Percentiles rank a stretch among this genome's conserved stretches.
These are phyloP conservation scores for Paspalum vaginatum DNA, from an alignment of 176 grass and related monocot genomes.

Conservation along the genomic window DNA sequence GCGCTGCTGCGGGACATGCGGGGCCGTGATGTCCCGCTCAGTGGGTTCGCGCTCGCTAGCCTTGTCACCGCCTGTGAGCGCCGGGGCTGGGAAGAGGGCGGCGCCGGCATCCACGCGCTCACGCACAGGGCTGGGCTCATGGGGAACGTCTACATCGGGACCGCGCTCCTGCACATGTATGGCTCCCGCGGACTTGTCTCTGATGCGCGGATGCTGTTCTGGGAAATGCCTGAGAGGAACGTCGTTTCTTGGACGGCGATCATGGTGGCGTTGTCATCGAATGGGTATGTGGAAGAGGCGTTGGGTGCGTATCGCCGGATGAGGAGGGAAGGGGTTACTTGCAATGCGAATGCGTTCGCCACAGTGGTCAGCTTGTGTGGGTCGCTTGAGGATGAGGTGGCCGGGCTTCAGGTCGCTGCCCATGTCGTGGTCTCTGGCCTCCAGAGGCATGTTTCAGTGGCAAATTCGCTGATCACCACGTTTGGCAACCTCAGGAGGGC, in stretches of 20 bases:
- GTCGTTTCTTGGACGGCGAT: constrained; percentile 71
- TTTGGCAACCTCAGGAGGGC: constrained; percentile 62
- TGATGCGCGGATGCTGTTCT: constrained; percentile 48
- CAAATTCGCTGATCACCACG: constrained; percentile 73
- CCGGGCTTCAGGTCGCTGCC: constrained; percentile 63
- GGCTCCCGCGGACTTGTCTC: constrained; percentile 44
- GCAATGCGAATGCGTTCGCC: constrained; percentile 63
- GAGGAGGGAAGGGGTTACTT: constrained; percentile 59
- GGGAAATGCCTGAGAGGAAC: constrained; percentile 64
- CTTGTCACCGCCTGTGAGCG: constrained; percentile 15
- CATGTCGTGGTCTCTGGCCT: constrained; percentile 61
- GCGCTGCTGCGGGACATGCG: too few relatives aligned
- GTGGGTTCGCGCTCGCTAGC: too few relatives aligned
- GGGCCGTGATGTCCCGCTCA: too few relatives aligned
- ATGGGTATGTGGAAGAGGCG: constrained; percentile 47
- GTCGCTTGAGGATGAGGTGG: constrained; percentile 41
- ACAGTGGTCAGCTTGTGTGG: constrained; percentile 60
- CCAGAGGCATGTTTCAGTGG: constrained; percentile 55
- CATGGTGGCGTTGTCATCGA: constrained; percentile 59
- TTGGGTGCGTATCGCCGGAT: constrained; percentile 54
- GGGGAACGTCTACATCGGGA: constrained; percentile 66
- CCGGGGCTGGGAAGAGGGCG: not conserved
- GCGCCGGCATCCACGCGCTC: too few relatives aligned
- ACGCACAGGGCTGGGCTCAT: constrained; percentile 48
- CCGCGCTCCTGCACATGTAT: constrained; percentile 69